Evolutionary conservation across 495 filamentous ascomycete genomes (phyloP).

Genomic region (Penicillium mononematosum): DNA sequence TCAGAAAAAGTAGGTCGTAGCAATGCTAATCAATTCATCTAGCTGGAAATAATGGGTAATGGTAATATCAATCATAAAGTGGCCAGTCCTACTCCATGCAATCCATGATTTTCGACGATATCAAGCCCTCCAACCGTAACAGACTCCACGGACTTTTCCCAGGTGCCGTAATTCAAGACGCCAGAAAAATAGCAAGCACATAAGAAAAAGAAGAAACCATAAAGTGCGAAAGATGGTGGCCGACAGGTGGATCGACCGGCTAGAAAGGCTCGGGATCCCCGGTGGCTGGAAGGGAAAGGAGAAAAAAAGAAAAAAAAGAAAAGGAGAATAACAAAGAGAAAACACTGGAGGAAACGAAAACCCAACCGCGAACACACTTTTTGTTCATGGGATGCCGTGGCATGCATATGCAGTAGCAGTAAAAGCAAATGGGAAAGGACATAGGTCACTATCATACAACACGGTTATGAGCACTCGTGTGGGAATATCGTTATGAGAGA

Average conservation of each 20-base stretch:
- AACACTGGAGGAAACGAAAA: conserved; percentile 11
- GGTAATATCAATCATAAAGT: conserved; percentile 25
- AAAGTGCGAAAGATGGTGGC: conserved; percentile 5
- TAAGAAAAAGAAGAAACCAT: conserved; percentile 6
- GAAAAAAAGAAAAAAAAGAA: background rate
- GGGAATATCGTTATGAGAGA: conserved; percentile 51
- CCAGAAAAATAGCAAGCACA: conserved; percentile 17
- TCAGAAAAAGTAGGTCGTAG: background rate
- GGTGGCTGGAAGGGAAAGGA: background rate
- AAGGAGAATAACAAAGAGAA: background rate
- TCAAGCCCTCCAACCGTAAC: conserved; percentile 12
- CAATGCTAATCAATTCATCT: conserved; percentile 27
- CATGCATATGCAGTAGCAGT: conserved; percentile 27
- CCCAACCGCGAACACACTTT: conserved; percentile 14
- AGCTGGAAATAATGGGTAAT: conserved; percentile 20
- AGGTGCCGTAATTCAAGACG: conserved; percentile 24
- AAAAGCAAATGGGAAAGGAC: conserved; percentile 23
- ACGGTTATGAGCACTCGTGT: conserved; percentile 9
- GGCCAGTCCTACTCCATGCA: conserved; percentile 30
- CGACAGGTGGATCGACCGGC: background rate
- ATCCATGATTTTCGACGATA: conserved; percentile 17
- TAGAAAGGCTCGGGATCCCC: background rate
- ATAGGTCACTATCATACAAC: conserved; percentile 29
- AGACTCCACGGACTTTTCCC: conserved; percentile 20
- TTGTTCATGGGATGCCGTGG: conserved; percentile 21